phyloP scores from a whole-genome alignment of 164 flowering plant genomes.

The Nymphaea colorata region DNA sequence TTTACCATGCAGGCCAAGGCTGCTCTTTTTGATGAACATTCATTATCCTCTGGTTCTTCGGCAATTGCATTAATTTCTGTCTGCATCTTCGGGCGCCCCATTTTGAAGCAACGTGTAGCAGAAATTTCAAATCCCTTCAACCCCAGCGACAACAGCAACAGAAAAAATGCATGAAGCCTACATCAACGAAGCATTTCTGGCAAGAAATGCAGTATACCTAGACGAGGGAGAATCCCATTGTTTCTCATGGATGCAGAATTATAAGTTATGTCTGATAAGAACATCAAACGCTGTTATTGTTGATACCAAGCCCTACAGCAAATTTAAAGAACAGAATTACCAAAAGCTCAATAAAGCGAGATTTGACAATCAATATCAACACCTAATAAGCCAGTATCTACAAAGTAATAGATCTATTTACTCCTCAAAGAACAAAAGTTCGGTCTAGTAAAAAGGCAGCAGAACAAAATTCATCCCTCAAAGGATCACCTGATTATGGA shows the following conservation, averaged over 20 bases:
- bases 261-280: not conserved
- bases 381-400: too few species aligned
- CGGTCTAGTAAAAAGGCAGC: too few species aligned
- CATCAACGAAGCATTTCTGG: not conserved
- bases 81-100: slow-evolving; percentile 23
- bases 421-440: too few species aligned
- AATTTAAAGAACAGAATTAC: not conserved
- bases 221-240: not conserved
- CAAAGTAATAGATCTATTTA: too few species aligned
- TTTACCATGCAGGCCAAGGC: slow-evolving; percentile 26
- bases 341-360: too few species aligned
- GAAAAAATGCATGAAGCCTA: not conserved
- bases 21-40: slow-evolving; percentile 12
- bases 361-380: too few species aligned
- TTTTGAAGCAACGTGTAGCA: not conserved
- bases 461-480: too few species aligned
- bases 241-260: not conserved
- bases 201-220: not conserved
- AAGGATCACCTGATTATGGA: too few species aligned
- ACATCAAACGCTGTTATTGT: not conserved
- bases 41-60: slow-evolving; percentile 18
- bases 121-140: not conserved
- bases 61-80: slow-evolving; percentile 18
- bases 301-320: not conserved
- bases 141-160: not conserved